Base-by-base conservation (phyloP, 768 basidiomycete genomes). In the Neoboletus brunneissimus region DNA sequence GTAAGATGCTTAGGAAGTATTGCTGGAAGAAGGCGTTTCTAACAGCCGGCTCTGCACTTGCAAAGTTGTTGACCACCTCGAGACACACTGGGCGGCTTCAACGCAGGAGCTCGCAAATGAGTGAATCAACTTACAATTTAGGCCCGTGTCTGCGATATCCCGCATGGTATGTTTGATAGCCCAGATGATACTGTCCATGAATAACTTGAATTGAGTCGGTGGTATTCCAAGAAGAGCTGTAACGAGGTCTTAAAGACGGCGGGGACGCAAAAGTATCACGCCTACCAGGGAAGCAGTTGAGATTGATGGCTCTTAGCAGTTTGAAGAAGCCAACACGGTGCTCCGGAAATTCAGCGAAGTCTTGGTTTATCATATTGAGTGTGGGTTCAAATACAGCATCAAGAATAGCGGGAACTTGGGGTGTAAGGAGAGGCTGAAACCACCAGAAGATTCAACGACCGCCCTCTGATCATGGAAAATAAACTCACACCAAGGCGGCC, bases 151-250 rank as follows among this genome's bases (percentile, higher is more conserved):
- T 5, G 94, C 92, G 59, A 99, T 97, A 72, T 98, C 96, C 53
- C 96, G 85, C 93, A 97, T 94, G 16, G 93, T 98, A 76, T 99
- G 97, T 73, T 99, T 99, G 78, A 98, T 96, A n/a, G 94, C 96
- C 96, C 97, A 99, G 50, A 96, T 88, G 61, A 98, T 90, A 57
- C 93, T 94, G 72, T 98, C 96, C 86, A 97, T 98, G 73, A 97
- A 90, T 56, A 98, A 77, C 76, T 97, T 98, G 82, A 98, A 98
- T 74, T 97, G 92, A 45, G 81, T 74, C 11, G 94, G 89, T n/a
- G 94, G 92, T 57, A 97, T 81, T 25, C 83, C 84, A 54, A 96
- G 81, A 45, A 98, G 76, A 7, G 94, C 94, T 67, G 34, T 45
- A 23, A 41, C 1, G 5, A 20, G 15, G 34, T 16, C 16, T 60